A percentile compares a stretch with the other conserved stretches of the same genome.
These are phyloP conservation scores for Penicillium argentinense DNA, from an alignment of 495 filamentous ascomycete species.

Conservation along the genomic window DNA sequence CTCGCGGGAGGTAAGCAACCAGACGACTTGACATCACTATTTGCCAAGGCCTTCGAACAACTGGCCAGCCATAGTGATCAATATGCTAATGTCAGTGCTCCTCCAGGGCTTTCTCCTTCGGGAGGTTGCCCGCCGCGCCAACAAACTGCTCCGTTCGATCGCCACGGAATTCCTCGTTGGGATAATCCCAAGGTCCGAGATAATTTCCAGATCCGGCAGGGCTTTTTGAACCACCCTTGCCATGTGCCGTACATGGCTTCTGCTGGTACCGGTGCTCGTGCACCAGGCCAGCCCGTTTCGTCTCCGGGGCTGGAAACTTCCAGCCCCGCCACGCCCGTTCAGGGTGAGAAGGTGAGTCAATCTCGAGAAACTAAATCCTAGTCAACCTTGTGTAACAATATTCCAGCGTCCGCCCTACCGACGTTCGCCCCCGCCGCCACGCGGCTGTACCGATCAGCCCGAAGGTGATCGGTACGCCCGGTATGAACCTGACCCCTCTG, in stretches of 20 bases:
- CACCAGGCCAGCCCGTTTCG: background rate
- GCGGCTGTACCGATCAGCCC: no score
- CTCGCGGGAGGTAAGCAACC: background rate
- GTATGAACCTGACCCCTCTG: no score
- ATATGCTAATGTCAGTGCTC: background rate
- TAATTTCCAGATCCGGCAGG: background rate
- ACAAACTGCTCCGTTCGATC: background rate
- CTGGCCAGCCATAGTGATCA: background rate
- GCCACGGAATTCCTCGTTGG: background rate
- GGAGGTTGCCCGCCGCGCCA: background rate
- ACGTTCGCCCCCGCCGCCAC: no score
- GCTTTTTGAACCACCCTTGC: background rate
- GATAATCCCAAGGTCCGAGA: background rate
- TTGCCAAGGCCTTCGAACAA: background rate
- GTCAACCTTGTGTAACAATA: no score
- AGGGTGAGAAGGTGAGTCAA: no score
- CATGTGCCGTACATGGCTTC: slow-evolving; percentile 5
- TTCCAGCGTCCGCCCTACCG: no score
- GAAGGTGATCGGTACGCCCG: no score
- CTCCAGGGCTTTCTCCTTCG: background rate
- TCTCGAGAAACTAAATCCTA: no score
- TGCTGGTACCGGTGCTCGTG: background rate
- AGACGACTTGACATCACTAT: no score
- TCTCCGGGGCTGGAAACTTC: no score
- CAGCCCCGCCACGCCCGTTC: no score